Base-by-base conservation (phyloP, 1,139 yeast genomes). In the Yamadazyma mexicana region DNA sequence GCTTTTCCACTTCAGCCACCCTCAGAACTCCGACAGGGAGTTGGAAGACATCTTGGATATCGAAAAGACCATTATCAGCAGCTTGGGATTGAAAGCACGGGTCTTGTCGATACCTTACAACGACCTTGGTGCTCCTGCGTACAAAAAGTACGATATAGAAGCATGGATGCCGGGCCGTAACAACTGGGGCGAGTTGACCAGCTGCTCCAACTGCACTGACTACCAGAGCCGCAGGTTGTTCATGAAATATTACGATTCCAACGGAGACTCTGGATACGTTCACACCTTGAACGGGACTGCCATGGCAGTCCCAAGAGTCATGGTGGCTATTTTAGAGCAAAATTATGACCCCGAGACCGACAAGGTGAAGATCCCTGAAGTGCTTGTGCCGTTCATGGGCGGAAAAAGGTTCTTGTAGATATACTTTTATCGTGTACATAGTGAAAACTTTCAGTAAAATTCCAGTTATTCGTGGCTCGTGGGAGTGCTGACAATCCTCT, bases 161-260 rank as follows among this genome's bases (percentile, higher is more conserved):
- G 96, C 94, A 0, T 88, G 96, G 92, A 92, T 94, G 97, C 98
- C 98, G 0, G 98, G 98, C 2, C 77, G 97, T 52, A 88, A 88
- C 2, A 63, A 66, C 2, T 94, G 95, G 88, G 99, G 99, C 2
- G 99, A 94, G 56, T 73, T 92, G 26, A 83, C 96, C 1, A 87
- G 96, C 31, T 73, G 94, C 2, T 89, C 98, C 1, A 92, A 91
- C 55, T 94, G 99, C 61, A 79, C 91, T 2, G 98, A 91, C 51
- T 94, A 79, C 59, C 99, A 94, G 62, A 68, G 96, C 7, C 74
- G 96, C 59, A 73, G 98, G 50, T 70, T 92, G 51, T 82, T 85
- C 32, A 83, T 94, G 9, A 78, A 77, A 41, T 79, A 65, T 46
- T 66, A 66, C 34, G 61, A 58, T 24, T 54, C 60, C 6, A 64